Base-by-base conservation (phyloP, 306 rosid genomes). In the Sesbania bispinosa region DNA sequence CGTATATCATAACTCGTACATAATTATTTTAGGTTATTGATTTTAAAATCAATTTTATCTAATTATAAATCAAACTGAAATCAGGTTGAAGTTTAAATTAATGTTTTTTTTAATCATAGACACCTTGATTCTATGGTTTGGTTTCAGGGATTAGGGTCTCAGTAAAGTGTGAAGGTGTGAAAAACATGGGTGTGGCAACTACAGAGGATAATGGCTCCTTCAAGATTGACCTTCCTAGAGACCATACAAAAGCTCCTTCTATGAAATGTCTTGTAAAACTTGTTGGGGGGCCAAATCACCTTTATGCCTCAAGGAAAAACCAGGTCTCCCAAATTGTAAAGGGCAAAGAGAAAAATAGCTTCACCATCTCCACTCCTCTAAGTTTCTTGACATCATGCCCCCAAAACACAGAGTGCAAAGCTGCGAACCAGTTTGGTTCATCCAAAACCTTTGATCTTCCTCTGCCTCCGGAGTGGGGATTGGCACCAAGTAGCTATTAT, bases 401-500 rank as follows among this genome's bases (percentile, higher is more conserved):
- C 6, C 33, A 75, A 29, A 53, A 51, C 51, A 62, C 15, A 59
- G 74, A 76, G 13, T 85, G 89, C 73, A 85, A 62, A 23, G 61
- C 42, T 39, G 11, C n/a, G 7, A 71, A 74, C 10, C 0, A 58
- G 30, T 47, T 81, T 9, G 82, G 67, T 27, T 87, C 97, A 1
- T 90, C 96, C 54, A 85, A 90, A 75, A 88, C 87, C 7, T 1
- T 85, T 1, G 48, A 93, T 79, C 42, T 93, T 13, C 98, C 97
- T 35, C 32, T 93, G 55, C 97, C 98, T 30, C 82, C 69, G 0
- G 86, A 81, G 65, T 93, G 97, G 97, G 97, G 98, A 3, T 77
- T 93, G 71, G 94, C 98, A 29, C 98, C 98, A 0, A 42, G 82
- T 2, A 88, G 97, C 87, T 81, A 39, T 36, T 93, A 87, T 53